Conservation (phyloP, 2,329 filamentous ascomycete genomes). For the Scytalidium sp. region DNA sequence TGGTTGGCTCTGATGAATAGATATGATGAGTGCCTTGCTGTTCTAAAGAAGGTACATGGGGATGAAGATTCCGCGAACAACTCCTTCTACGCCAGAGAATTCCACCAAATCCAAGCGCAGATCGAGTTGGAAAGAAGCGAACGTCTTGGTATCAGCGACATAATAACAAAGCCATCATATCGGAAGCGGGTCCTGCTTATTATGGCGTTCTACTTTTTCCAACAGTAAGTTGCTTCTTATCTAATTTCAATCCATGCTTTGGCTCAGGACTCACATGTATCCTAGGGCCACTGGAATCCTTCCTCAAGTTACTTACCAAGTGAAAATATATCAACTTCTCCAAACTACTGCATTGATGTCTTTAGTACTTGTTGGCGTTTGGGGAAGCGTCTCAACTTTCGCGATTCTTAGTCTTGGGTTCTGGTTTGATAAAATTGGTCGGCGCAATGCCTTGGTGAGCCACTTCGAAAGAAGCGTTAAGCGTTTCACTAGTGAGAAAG, state of each 20-base stretch:
- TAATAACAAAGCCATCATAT: not conserved
- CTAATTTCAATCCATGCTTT: not conserved
- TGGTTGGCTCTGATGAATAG: constrained; percentile 74
- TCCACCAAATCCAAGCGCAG: not conserved
- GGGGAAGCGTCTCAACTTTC: not conserved
- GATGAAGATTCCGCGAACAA: constrained; percentile 48
- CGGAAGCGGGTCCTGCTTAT: not conserved
- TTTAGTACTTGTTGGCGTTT: not conserved
- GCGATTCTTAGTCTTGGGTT: not conserved
- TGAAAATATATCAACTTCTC: not conserved
- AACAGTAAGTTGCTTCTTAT: not conserved
- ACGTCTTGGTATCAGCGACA: not conserved
- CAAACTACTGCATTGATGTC: not conserved
- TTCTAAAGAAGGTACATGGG: constrained; percentile 67
- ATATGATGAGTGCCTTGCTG: constrained; percentile 60
- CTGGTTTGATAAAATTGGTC: not conserved
- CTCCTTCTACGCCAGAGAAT: not conserved
- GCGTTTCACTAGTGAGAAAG: not conserved
- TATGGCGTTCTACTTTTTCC: not conserved
- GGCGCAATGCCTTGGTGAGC: not conserved
- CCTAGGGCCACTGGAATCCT: not conserved
- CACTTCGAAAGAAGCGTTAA: not conserved
- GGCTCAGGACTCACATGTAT: not conserved
- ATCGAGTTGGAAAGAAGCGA: not conserved
- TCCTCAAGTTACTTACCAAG: not conserved